phyloP scores from a whole-genome alignment of 73 alveolate species.

The Blepharisma stoltei region DNA sequence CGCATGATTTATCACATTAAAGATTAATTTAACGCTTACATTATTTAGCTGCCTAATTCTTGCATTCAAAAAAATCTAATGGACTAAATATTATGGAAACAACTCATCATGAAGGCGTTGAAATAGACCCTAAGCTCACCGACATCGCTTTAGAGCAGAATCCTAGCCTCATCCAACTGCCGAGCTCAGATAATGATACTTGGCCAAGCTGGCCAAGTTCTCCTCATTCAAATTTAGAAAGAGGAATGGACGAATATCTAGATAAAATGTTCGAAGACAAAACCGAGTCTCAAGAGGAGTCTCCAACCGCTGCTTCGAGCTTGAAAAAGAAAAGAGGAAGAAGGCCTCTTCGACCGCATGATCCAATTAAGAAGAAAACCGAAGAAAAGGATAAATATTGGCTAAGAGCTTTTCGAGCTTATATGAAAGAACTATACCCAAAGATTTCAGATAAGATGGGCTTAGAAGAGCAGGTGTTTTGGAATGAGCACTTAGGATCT shows the following conservation, averaged over 20 bases:
- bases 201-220: slow-evolving; percentile 28
- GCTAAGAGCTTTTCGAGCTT: slow-evolving; percentile 8
- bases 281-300: neutral
- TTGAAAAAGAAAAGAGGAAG: slow-evolving; percentile 26
- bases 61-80: too few species aligned
- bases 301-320: neutral
- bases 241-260: slow-evolving; percentile 11
- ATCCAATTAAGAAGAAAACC: slow-evolving; percentile 11
- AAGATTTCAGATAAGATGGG: neutral
- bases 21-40: too few species aligned
- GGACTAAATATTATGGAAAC: too few species aligned
- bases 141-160: too few species aligned
- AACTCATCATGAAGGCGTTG: too few species aligned
- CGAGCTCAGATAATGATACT: slow-evolving; percentile 16
- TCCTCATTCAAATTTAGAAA: neutral
- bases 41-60: too few species aligned
- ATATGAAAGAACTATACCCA: neutral
- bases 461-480: neutral
- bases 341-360: slow-evolving; percentile 24
- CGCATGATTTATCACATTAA: too few species aligned
- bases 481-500: slow-evolving; percentile 15
- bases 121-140: too few species aligned
- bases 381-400: slow-evolving; percentile 28
- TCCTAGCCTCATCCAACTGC: too few species aligned
- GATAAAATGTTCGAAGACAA: neutral